Evolutionary conservation across 129 eudicot genomes (phyloP), one percentile per base, ranked within the genome.

Genomic region (Smallanthus sonchifolius): DNA sequence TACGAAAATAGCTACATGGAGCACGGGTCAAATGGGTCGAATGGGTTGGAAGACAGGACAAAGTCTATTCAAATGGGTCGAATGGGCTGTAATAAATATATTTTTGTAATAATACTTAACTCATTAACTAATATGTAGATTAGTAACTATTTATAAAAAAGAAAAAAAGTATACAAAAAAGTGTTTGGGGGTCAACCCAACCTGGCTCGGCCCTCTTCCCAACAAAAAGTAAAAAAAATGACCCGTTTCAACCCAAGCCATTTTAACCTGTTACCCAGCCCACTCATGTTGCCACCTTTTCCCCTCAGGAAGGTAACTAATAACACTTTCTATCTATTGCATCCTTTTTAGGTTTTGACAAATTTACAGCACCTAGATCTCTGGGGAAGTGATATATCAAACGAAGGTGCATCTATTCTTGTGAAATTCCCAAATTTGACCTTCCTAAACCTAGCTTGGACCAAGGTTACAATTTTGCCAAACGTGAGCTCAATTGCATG

Each of bases 351-450:
- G 99, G 92, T 67, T 47, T 88, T 95, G 76, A 87, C 77, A 45
- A 87, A 87, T n/a, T 81, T 95, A 67, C 87, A 85, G 59, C 79
- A 88, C 84, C 86, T 95, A 49, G 99, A 95, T 79, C 75, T 95
- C 6, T 95, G 99, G 97, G 97, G 99, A 61, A 88, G 87, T 83
- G 84, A 82, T 70, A 77, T 95, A 84, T 78, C 97, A 4, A 85
- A 88, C 48, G 54, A 80, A 54, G 97, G 96, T 40, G 92, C 84
- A 24, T 42, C 70, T 19, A 64, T 71, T 57, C 83, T 95, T 73
- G 34, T 67, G 55, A 65, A 57, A 57, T 95, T 88, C 36, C 87
- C 91, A 13, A 85, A 72, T 42, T 77, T 95, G 81, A 84, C 74
- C 66, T 85, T 75, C 75, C 72, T 95, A 70, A 91, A 88, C 79